Percentiles rank a stretch among this genome's conserved stretches.
Evolutionary conservation across 192 early-diverging fungal genomes (phyloP).

Genomic region (Pilaira anomala): DNA sequence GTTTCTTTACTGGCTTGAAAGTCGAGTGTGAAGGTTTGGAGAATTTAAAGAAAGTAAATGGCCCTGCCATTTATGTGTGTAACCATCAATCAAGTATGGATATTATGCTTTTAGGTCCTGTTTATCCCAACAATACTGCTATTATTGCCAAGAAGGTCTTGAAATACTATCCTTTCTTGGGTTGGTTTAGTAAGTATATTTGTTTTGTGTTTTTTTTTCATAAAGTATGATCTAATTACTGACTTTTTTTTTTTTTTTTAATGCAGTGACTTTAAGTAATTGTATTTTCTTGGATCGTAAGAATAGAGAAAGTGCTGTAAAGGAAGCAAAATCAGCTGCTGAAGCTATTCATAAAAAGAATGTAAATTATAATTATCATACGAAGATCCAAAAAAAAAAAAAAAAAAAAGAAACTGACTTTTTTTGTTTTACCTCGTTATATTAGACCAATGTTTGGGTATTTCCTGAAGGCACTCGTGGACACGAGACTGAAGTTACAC

Average conservation of each 20-base stretch:
- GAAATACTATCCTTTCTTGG: constrained; percentile 68
- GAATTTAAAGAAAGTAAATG: constrained; percentile 41
- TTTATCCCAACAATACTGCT: constrained; percentile 62
- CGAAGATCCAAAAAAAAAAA: background rate
- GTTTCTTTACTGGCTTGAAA: constrained; percentile 54
- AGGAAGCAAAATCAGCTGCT: constrained; percentile 72
- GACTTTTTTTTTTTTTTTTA: constrained; percentile 2
- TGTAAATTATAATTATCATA: constrained; percentile 36
- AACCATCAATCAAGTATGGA: constrained; percentile 89
- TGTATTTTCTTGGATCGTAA: constrained; percentile 85
- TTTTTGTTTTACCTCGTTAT: constrained; percentile 3
- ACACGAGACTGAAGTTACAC: constrained; percentile 55
- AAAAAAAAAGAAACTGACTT: background rate
- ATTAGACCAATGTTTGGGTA: constrained; percentile 69
- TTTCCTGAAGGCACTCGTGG: constrained; percentile 91
- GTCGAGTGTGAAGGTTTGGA: constrained; percentile 61
- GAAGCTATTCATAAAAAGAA: constrained; percentile 68
- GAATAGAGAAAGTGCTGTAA: constrained; percentile 73
- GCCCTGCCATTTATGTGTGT: constrained; percentile 69
- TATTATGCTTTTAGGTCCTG: constrained; percentile 59
- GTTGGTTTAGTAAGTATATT: constrained; percentile 73
- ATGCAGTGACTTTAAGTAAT: constrained; percentile 64
- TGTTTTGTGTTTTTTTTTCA: no score
- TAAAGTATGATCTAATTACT: constrained; percentile 6
- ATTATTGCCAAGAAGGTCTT: constrained; percentile 73